These are phyloP conservation scores for Fusarium sp. DNA, from an alignment of 2,329 filamentous ascomycete species.

Conservation along the genomic window DNA sequence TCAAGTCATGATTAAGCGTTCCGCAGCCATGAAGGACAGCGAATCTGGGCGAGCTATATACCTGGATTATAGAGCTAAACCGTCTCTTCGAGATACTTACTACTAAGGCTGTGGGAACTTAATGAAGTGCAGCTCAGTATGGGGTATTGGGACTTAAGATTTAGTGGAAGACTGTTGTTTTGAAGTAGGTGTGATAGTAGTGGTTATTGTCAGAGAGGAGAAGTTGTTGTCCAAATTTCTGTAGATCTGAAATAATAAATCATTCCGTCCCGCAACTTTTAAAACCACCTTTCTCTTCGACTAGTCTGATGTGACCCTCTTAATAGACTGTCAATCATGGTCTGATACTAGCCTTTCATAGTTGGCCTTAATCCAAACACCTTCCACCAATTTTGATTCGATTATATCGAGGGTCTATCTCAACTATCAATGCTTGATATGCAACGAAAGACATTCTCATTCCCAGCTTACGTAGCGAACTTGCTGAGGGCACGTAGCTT, in stretches of 20 bases:
- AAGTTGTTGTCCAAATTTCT: fast-evolving
- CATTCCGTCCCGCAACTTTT: not conserved
- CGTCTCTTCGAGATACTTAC: too few species aligned
- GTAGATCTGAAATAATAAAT: not conserved
- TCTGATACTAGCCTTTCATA: not conserved
- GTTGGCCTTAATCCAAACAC: fast-evolving
- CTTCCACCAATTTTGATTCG: fast-evolving
- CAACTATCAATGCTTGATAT: not conserved
- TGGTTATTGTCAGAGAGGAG: not conserved
- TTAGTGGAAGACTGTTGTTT: fast-evolving
- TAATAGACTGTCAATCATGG: not conserved
- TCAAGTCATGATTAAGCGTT: not conserved
- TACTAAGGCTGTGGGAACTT: too few species aligned
- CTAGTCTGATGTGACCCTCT: not conserved
- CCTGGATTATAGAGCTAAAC: too few species aligned
- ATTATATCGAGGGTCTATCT: not conserved
- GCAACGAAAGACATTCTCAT: not conserved
- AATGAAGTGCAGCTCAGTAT: too few species aligned
- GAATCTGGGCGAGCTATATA: not conserved
- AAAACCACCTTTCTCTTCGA: not conserved
- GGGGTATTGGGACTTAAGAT: fast-evolving
- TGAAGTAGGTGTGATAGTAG: too few species aligned
- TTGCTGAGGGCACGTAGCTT: conserved; percentile 63
- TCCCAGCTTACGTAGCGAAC: conserved; percentile 54
- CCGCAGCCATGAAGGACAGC: not conserved